Conservation (phyloP, 768 basidiomycete genomes). For the Serendipita vermifera region DNA sequence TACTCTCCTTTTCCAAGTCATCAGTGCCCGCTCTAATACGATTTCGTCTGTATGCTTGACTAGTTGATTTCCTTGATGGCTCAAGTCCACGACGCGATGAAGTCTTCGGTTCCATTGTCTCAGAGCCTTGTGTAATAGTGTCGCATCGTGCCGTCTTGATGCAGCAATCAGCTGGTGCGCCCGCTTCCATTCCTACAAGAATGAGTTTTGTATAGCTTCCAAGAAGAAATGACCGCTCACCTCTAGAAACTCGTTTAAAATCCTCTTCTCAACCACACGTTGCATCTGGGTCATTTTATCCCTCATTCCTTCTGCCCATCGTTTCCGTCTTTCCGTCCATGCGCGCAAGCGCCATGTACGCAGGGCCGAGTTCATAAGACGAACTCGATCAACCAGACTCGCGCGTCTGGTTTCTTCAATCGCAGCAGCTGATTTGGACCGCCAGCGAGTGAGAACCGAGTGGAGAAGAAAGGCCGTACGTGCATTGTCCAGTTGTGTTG, state of each 20-base stretch:
- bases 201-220: background rate
- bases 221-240: constrained; percentile 13
- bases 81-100: constrained; percentile 14
- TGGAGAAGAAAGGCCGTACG: constrained; percentile 53
- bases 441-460: constrained; percentile 49
- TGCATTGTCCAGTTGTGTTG: constrained; percentile 54
- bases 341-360: constrained; percentile 41
- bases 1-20: background rate
- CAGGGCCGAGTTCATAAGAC: constrained; percentile 32
- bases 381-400: constrained; percentile 31
- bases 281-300: constrained; percentile 50
- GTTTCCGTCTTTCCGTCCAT: constrained; percentile 41
- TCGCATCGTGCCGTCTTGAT: constrained; percentile 36
- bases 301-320: constrained; percentile 61
- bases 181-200: constrained; percentile 46
- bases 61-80: background rate
- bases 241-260: constrained; percentile 39
- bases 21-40: background rate
- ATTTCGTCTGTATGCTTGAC: background rate
- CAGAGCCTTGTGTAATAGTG: constrained; percentile 33
- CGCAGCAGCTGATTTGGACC: constrained; percentile 24
- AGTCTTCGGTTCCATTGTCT: constrained; percentile 41
- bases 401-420: constrained; percentile 32
- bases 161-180: constrained; percentile 39
- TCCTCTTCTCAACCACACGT: constrained; percentile 39